Evolutionary conservation across 2,329 filamentous ascomycete species (phyloP).

Genomic region (Pseudocercospora macadamiae): DNA sequence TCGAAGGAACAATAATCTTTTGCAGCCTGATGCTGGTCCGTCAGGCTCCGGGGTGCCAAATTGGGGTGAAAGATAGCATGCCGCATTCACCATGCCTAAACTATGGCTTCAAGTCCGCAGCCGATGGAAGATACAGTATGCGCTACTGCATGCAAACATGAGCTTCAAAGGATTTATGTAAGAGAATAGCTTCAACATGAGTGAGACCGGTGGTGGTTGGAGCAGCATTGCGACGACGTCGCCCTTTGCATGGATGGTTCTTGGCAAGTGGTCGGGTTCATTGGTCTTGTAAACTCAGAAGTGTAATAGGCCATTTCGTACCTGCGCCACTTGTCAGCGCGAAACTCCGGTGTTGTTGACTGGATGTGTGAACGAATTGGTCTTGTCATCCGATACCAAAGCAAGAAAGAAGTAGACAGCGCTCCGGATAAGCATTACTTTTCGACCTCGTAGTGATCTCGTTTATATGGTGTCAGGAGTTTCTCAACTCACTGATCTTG

Average conservation of each 20-base stretch:
- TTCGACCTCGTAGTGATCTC: too few relatives aligned
- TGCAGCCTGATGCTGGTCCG: not conserved
- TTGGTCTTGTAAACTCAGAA: not conserved
- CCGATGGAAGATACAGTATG: not conserved
- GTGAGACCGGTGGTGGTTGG: too few relatives aligned
- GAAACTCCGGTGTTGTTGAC: not conserved
- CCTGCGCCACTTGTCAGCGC: constrained; percentile 2
- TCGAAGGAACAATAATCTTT: not conserved
- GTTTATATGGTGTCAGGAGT: too few relatives aligned
- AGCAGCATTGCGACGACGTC: too few relatives aligned
- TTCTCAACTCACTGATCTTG: too few relatives aligned
- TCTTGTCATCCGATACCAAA: not conserved
- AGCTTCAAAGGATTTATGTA: too few relatives aligned
- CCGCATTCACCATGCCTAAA: not conserved
- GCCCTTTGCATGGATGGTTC: not conserved
- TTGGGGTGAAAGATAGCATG: not conserved
- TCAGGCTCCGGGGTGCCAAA: not conserved
- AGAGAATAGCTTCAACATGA: not conserved
- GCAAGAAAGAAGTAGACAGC: not conserved
- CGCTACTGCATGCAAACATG: too few relatives aligned
- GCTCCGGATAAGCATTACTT: too few relatives aligned
- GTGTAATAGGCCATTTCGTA: not conserved
- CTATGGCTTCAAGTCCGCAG: not conserved
- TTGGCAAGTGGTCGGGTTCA: not conserved
- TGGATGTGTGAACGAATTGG: not conserved